A percentile compares a stretch with the other conserved stretches of the same genome.
Evolutionary conservation across 2,329 filamentous ascomycete genomes (phyloP).

Genomic region (Calonectria pseudoreteaudii): DNA sequence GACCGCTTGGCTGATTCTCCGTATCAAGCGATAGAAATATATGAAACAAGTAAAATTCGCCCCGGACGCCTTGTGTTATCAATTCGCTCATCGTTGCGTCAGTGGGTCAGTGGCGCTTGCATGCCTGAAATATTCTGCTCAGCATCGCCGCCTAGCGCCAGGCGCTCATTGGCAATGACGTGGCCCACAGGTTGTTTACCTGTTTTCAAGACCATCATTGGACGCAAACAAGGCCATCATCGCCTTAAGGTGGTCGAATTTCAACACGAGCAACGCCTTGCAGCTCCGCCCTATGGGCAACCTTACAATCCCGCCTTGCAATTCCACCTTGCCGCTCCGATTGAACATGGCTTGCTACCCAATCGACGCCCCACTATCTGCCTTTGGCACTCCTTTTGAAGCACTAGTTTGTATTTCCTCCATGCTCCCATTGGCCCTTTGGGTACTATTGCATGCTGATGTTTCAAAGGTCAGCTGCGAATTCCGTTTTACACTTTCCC

Average conservation of each 20-base stretch:
- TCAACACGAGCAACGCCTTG: not conserved
- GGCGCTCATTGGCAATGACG: not conserved
- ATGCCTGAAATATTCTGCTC: not conserved
- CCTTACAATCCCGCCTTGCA: not conserved
- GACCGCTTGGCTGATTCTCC: not conserved
- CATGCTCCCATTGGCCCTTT: not conserved
- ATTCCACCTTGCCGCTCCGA: not conserved
- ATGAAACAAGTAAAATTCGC: not conserved
- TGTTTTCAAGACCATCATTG: not conserved
- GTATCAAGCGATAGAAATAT: not conserved
- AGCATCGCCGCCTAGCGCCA: not conserved
- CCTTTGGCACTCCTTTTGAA: not conserved
- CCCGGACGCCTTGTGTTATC: not conserved
- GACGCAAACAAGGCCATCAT: not conserved
- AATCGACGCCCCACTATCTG: not conserved
- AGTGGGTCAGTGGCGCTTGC: not conserved
- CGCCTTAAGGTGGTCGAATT: not conserved
- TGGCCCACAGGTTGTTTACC: not conserved
- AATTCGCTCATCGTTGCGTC: not conserved
- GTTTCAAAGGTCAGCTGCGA: not conserved
- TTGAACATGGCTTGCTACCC: not conserved
- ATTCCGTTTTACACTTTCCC: not conserved
- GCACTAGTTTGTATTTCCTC: not conserved
- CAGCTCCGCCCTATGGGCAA: not conserved
- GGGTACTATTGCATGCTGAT: not conserved